phyloP scores from a whole-genome alignment of 495 filamentous ascomycete genomes.

The Hyphodiscus hymeniophilus region DNA sequence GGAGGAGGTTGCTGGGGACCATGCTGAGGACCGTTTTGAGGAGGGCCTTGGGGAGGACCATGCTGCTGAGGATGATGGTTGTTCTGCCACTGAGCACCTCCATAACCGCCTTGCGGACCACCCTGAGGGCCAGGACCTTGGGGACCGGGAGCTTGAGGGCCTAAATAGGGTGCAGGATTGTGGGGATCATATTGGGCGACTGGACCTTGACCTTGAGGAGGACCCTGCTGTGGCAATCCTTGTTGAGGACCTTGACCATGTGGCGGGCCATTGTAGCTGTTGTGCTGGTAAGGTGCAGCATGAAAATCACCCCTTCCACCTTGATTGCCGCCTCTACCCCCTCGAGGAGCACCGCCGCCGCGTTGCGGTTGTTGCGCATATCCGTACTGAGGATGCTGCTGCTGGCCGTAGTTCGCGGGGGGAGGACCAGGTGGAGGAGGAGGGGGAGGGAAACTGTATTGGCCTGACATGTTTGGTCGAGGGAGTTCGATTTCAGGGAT shows the following conservation, averaged over 20 bases:
- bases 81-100: conserved; percentile 9
- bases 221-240: conserved; percentile 3
- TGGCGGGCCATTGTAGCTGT: conserved; percentile 17
- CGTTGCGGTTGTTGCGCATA: conserved; percentile 22
- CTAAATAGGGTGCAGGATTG: background rate
- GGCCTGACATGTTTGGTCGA: conserved; percentile 15
- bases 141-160: background rate
- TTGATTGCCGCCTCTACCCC: conserved; percentile 29
- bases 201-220: conserved; percentile 24
- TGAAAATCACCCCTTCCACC: conserved; percentile 22
- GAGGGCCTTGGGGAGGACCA: conserved; percentile 23
- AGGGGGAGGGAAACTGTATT: conserved; percentile 44
- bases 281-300: conserved; percentile 17
- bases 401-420: conserved; percentile 18
- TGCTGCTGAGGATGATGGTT: conserved; percentile 16
- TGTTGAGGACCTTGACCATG: conserved; percentile 17
- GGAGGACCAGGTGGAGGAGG: conserved; percentile 35
- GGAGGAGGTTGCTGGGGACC: conserved; percentile 25
- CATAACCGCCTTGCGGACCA: conserved; percentile 14
- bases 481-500: background rate
- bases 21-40: conserved; percentile 28
- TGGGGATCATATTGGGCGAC: conserved; percentile 21
- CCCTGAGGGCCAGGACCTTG: conserved; percentile 5
- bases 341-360: conserved; percentile 28
- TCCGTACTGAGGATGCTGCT: conserved; percentile 26